phyloP scores from a whole-genome alignment of 176 grass and related monocot species.

The Carex myosuroides region DNA sequence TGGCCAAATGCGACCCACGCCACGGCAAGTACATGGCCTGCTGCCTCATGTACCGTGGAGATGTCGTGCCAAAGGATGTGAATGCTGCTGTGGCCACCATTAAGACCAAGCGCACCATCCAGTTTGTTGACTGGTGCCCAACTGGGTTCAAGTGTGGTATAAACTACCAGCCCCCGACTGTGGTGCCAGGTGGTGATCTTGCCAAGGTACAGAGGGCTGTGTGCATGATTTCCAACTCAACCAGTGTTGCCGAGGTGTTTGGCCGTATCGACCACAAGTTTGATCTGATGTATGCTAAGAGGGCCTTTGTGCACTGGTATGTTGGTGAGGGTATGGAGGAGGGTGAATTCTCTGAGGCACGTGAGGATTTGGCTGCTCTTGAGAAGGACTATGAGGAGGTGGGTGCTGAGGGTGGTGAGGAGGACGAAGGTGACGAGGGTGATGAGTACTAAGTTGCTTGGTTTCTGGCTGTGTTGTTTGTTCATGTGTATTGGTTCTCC shows the following conservation, averaged over 20 bases:
- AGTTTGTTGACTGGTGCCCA: constrained; percentile 87
- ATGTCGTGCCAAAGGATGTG: constrained; percentile 84
- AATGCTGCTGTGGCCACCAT: constrained; percentile 68
- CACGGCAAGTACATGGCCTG: constrained; percentile 85
- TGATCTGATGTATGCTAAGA: constrained; percentile 86
- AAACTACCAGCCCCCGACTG: constrained; percentile 75
- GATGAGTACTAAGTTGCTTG: constrained; percentile 24
- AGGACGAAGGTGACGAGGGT: constrained; percentile 32
- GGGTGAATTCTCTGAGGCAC: constrained; percentile 42
- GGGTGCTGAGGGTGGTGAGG: constrained; percentile 34
- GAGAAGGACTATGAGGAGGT: constrained; percentile 48
- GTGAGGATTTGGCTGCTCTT: constrained; percentile 37
- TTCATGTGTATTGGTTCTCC: neutral
- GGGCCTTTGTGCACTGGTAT: constrained; percentile 47
- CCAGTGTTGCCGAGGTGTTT: constrained; percentile 77
- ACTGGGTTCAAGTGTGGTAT: constrained; percentile 86
- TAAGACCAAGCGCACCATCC: constrained; percentile 83
- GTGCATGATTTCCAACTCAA: constrained; percentile 91
- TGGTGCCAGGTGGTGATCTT: constrained; percentile 63
- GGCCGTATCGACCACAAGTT: constrained; percentile 80
- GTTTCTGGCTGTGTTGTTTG: neutral
- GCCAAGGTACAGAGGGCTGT: constrained; percentile 78
- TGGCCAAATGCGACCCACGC: constrained; percentile 72
- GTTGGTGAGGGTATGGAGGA: constrained; percentile 50
- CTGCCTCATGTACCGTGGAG: constrained; percentile 87